These are phyloP conservation scores for Ustilago tritici DNA, from an alignment of 1,284 basidiomycete species.

Conservation along the genomic window DNA sequence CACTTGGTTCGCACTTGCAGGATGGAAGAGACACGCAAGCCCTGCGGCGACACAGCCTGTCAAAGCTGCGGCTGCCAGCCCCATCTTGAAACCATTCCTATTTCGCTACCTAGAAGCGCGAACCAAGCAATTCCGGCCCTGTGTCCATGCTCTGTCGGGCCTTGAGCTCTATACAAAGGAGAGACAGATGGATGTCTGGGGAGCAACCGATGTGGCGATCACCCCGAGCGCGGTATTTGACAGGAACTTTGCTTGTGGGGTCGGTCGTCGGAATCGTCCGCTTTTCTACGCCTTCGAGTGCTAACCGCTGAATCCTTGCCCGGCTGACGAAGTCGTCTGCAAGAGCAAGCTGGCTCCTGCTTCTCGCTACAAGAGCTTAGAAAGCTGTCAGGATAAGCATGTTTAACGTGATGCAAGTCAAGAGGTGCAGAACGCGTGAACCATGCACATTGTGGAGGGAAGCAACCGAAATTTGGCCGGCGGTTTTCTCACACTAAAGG, in stretches of 20 bases:
- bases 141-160: no score
- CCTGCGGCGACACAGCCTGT: slow-evolving; percentile 18
- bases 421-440: slow-evolving; percentile 8
- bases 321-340: no score
- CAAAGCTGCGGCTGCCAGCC: slow-evolving; percentile 10
- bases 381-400: background rate
- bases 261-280: no score
- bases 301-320: no score
- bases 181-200: no score
- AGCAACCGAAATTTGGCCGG: background rate
- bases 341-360: no score
- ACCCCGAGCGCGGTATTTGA: no score
- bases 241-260: no score
- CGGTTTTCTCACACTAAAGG: background rate
- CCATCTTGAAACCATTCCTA: slow-evolving; percentile 14
- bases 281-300: no score
- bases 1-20: slow-evolving; percentile 16
- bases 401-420: background rate
- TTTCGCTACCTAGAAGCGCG: background rate
- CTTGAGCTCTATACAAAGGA: no score
- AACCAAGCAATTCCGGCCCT: no score
- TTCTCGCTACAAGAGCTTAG: background rate
- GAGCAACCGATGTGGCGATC: no score
- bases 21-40: slow-evolving; percentile 7
- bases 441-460: slow-evolving; percentile 33